Evolutionary conservation across 352 stramenopile species (phyloP), one percentile per base, ranked within the genome.

Genomic region (Phytophthora lateralis): DNA sequence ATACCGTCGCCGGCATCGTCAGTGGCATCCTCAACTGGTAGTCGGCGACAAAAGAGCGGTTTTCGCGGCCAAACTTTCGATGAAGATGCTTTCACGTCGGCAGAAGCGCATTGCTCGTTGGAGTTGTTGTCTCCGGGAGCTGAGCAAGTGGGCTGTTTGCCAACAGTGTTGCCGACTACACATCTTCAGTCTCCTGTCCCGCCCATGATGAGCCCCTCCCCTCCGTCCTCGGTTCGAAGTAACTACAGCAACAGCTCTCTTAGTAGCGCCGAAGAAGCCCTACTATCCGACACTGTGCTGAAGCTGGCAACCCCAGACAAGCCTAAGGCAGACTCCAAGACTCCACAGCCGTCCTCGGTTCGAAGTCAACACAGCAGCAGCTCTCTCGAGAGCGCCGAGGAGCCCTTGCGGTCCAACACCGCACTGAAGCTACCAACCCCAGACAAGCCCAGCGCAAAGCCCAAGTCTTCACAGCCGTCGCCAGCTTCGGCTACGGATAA

Each of bases 151-250:
- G 52, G 35, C 10, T 56, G 42, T 43, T 50, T 66, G 7, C 45
- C 69, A 17, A 65, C 63, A 20, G 38, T 61, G 26, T 24, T 63
- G 14, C 62, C 55, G 21, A 59, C 48, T 5, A 39, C 56, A 30
- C 57, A 71, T 14, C 17, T 76, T 20, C 60, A 73, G 44, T 72
- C 69, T 21, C 69, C 72, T 1, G 53, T 67, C 5, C 47, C 62
- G 29, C 59, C 57, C 3, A 45, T 57, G 14, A 45, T 34, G 47
- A 75, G 59, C 50, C 62, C 62, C 20, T 38, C 38, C 20, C 21
- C 54, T 20, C 44, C 49, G 14, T 43, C 49, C 7, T 69, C 47
- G 2, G 35, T 58, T 50, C 39, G 12, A 66, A 67, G 48, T 18
- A 21, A 50, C 17, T 24, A 41, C 7, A 59, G 57, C 44, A 43